Conservation (phyloP, 768 basidiomycete species). For the Piloderma croceum region DNA sequence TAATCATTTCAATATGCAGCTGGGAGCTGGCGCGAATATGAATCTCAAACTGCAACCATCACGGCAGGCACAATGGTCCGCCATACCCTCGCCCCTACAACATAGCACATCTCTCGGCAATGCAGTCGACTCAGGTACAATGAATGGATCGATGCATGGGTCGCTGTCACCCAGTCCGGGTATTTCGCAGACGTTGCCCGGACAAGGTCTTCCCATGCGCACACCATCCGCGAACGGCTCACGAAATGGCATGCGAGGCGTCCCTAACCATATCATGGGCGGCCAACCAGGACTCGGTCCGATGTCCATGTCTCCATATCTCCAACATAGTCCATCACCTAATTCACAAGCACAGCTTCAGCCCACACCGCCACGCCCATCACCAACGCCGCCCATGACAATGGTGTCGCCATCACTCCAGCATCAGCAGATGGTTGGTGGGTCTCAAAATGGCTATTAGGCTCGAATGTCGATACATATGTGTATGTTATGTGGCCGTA, state of each 20-base stretch:
- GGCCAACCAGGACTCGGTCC: slow-evolving; percentile 38
- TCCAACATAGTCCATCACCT: slow-evolving; percentile 44
- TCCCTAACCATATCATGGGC: slow-evolving; percentile 25
- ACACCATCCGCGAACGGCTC: slow-evolving; percentile 55
- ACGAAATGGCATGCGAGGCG: slow-evolving; percentile 36
- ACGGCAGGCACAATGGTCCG: slow-evolving; percentile 37
- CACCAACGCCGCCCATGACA: slow-evolving; percentile 47
- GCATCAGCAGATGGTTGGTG: slow-evolving; percentile 48
- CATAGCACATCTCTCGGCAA: slow-evolving; percentile 18
- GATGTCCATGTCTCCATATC: slow-evolving; percentile 49
- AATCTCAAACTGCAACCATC: slow-evolving; percentile 34
- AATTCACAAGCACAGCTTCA: slow-evolving; percentile 41
- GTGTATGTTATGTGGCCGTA: neutral
- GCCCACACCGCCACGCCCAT: slow-evolving; percentile 43
- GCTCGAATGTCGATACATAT: slow-evolving; percentile 6
- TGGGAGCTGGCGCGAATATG: slow-evolving; percentile 18
- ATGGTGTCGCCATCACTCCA: slow-evolving; percentile 52
- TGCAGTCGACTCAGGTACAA: slow-evolving; percentile 14
- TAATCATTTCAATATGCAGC: slow-evolving; percentile 25
- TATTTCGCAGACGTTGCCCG: slow-evolving; percentile 30
- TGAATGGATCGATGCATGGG: slow-evolving; percentile 19
- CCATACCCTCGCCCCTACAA: slow-evolving; percentile 20
- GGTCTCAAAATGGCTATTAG: slow-evolving; percentile 51
- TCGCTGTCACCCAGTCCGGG: slow-evolving; percentile 34
- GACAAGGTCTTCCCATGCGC: slow-evolving; percentile 36